Evolutionary conservation across 176 grass and related monocot species (phyloP).

Genomic region (Oryza coarctata): DNA sequence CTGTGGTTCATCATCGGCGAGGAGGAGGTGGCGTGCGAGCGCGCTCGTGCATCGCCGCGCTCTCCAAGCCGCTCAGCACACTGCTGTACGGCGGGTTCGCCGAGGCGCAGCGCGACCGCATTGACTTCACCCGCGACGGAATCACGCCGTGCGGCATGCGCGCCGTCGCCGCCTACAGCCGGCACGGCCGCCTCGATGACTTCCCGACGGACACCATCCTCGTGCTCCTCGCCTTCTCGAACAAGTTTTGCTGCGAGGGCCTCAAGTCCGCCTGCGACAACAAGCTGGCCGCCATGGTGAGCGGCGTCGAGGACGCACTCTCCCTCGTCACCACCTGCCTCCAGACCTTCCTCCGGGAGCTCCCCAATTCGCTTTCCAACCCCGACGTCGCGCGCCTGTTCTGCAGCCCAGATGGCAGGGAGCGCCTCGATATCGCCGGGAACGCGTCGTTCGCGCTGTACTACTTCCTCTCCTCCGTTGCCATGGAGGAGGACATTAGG

Average conservation of each 20-base stretch:
- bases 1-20: conserved; percentile 86
- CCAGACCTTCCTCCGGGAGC: conserved; percentile 94
- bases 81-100: conserved; percentile 93
- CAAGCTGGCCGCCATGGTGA: conserved; percentile 65
- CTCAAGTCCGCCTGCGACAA: conserved; percentile 77
- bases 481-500: conserved; percentile 85
- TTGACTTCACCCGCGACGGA: conserved; percentile 76
- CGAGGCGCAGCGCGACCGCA: conserved; percentile 73
- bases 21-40: conserved; percentile 80
- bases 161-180: conserved; percentile 69
- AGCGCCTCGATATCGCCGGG: conserved; percentile 56
- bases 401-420: conserved; percentile 75
- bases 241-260: conserved; percentile 92
- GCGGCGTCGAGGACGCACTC: conserved; percentile 57
- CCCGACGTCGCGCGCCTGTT: conserved; percentile 64
- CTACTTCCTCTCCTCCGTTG: conserved; percentile 78
- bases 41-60: conserved; percentile 73
- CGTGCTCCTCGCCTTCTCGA: conserved; percentile 78
- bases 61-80: conserved; percentile 77
- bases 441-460: conserved; percentile 84
- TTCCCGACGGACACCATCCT: conserved; percentile 58
- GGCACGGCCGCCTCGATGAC: conserved; percentile 50
- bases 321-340: conserved; percentile 79
- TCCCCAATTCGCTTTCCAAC: conserved; percentile 67
- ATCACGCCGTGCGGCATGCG: conserved; percentile 70